A percentile compares a stretch with the other conserved stretches of the same genome.
phyloP scores from a whole-genome alignment of 805 yeast species.

The Lipomyces mesembrius region DNA sequence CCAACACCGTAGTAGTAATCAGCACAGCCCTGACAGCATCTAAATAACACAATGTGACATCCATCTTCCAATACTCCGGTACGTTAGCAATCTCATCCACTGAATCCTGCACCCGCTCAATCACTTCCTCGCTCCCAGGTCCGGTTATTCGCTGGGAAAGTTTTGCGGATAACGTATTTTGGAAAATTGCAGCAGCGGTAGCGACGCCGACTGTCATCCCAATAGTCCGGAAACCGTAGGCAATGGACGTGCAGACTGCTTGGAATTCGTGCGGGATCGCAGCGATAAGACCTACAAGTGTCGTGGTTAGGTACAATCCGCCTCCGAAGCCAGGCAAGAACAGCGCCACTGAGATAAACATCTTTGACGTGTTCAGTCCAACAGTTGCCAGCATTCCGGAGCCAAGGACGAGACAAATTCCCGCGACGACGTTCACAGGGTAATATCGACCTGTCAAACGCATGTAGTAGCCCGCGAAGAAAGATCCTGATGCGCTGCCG shows the following conservation, averaged over 20 bases:
- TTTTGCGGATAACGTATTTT: conserved; percentile 45
- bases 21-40: conserved; percentile 16
- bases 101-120: conserved; percentile 13
- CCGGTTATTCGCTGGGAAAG: conserved; percentile 31
- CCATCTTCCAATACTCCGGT: conserved; percentile 2
- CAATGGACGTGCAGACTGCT: conserved; percentile 75
- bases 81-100: conserved; percentile 12
- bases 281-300: conserved; percentile 64
- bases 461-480: conserved; percentile 68
- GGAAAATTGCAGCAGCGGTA: conserved; percentile 60
- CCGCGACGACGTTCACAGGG: conserved; percentile 19
- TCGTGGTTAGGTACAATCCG: conserved; percentile 60
- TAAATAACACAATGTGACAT: conserved; percentile 10
- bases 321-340: conserved; percentile 60
- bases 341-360: conserved; percentile 32
- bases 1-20: conserved; percentile 1
- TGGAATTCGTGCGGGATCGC: conserved; percentile 62
- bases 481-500: conserved; percentile 68
- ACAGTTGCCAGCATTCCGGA: conserved; percentile 10
- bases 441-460: conserved; percentile 56
- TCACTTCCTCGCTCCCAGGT: conserved; percentile 18
- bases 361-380: conserved; percentile 9
- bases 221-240: conserved; percentile 70
- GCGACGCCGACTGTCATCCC: conserved; percentile 73
- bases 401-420: conserved; percentile 3